These are phyloP conservation scores for Didymella sp. DNA, from an alignment of 2,329 filamentous ascomycete genomes.

Conservation along the genomic window DNA sequence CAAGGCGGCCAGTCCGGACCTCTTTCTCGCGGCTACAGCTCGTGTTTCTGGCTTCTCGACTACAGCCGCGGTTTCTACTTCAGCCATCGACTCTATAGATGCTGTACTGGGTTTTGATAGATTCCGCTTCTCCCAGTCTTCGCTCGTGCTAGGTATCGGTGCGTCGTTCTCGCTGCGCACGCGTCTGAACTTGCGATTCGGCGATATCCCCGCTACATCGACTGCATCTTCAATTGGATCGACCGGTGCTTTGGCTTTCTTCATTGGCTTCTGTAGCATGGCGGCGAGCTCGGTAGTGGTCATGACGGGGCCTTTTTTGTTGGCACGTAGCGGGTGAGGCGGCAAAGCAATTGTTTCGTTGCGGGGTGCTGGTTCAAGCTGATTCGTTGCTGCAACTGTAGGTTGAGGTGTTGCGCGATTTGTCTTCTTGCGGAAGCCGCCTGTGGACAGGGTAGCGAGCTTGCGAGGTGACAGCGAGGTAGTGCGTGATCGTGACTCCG, in stretches of 20 bases:
- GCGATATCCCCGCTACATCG: not conserved
- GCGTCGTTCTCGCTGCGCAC: slow-evolving; percentile 45
- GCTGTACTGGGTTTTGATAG: slow-evolving; percentile 19
- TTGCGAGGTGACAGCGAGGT: slow-evolving; percentile 26
- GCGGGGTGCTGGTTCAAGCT: slow-evolving; percentile 8
- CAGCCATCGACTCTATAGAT: not conserved
- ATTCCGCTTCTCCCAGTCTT: slow-evolving; percentile 42
- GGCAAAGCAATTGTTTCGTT: slow-evolving; percentile 25
- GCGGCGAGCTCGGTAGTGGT: slow-evolving; percentile 40
- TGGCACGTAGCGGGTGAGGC: slow-evolving; percentile 29
- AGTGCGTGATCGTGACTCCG: slow-evolving; percentile 17
- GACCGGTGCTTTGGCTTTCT: slow-evolving; percentile 5
- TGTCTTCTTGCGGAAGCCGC: slow-evolving; percentile 35
- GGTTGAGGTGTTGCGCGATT: slow-evolving; percentile 18
- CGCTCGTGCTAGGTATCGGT: slow-evolving; percentile 38
- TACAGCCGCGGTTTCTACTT: not conserved
- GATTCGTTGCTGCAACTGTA: not conserved
- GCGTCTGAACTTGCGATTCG: slow-evolving; percentile 33
- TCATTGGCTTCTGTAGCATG: slow-evolving; percentile 31
- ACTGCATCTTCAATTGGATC: slow-evolving; percentile 37
- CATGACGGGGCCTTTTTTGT: slow-evolving; percentile 33
- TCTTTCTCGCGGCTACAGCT: slow-evolving; percentile 17
- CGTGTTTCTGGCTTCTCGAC: not conserved
- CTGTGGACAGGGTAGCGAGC: slow-evolving; percentile 31
- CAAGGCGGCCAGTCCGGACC: slow-evolving; percentile 33